A percentile compares a stretch with the other conserved stretches of the same genome.
These are phyloP conservation scores for Suillus discolor DNA, from an alignment of 768 basidiomycete species.

Conservation along the genomic window DNA sequence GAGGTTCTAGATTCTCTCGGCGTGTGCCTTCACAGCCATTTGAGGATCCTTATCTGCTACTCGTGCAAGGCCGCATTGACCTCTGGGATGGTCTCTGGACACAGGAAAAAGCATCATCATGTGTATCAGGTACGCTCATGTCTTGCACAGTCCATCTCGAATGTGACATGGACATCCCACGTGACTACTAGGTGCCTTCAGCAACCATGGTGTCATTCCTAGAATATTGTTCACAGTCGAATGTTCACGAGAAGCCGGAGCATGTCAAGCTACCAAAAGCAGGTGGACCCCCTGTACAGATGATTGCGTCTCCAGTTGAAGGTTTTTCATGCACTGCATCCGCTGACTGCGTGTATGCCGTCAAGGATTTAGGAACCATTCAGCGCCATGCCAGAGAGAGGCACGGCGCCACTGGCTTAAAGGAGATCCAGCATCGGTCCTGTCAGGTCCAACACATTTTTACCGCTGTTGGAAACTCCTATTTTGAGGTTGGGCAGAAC, in stretches of 20 bases:
- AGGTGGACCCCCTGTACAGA: background rate
- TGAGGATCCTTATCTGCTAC: too few species aligned
- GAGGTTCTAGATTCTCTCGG: too few species aligned
- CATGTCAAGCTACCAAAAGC: background rate
- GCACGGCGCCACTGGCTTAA: accelerated
- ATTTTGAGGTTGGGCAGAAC: background rate
- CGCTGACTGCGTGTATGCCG: accelerated
- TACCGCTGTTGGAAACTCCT: background rate
- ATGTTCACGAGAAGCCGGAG: background rate
- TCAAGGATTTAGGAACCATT: background rate
- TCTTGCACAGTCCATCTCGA: accelerated
- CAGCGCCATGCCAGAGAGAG: background rate
- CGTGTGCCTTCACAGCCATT: too few species aligned
- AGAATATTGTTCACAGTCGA: accelerated
- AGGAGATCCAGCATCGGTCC: too few species aligned
- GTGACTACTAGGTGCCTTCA: background rate
- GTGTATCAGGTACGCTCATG: background rate
- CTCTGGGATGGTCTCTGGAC: too few species aligned
- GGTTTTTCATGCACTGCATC: background rate
- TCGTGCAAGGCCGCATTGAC: too few species aligned
- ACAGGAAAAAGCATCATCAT: too few species aligned
- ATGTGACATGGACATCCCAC: background rate
- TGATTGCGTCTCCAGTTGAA: background rate
- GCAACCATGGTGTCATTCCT: accelerated
- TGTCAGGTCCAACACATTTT: background rate